Evolutionary conservation across 164 flowering plant genomes (phyloP).

Genomic region (Aristolochia californica): DNA sequence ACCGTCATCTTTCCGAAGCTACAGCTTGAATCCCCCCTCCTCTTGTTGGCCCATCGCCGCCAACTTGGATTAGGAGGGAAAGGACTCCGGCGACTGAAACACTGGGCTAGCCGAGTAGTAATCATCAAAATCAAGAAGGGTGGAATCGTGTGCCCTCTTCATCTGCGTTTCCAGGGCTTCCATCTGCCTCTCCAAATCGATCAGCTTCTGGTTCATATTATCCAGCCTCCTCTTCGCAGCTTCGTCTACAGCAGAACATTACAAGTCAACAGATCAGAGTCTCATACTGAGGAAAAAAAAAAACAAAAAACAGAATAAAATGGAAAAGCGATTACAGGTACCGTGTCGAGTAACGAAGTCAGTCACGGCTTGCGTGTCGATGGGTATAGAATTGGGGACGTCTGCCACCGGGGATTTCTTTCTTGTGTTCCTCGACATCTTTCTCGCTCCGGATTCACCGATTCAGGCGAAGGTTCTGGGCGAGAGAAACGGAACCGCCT

Average conservation of each 20-base stretch:
- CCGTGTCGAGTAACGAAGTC: conserved; percentile 1
- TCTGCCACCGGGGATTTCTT: background rate
- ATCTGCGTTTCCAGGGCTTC: conserved; percentile 8
- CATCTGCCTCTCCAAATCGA: conserved; percentile 13
- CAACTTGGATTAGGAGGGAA: no score
- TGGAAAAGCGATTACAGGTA: background rate
- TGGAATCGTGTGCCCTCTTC: conserved; percentile 5
- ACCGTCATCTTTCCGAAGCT: no score
- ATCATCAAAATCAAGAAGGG: background rate
- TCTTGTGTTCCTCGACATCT: no score
- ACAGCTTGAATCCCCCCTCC: no score
- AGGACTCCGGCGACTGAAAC: no score
- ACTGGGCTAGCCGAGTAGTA: no score
- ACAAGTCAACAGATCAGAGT: background rate
- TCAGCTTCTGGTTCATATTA: conserved; percentile 10
- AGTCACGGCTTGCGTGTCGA: background rate
- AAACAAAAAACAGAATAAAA: background rate
- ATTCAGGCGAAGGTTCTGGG: no score
- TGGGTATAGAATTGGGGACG: background rate
- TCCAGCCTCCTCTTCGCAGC: conserved; percentile 9
- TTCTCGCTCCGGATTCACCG: no score
- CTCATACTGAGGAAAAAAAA: background rate
- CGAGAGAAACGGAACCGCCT: no score
- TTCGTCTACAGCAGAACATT: conserved; percentile 6
- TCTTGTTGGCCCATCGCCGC: no score